These are phyloP conservation scores for Quercus rubra DNA, from an alignment of 306 rosid species.

Conservation along the genomic window DNA sequence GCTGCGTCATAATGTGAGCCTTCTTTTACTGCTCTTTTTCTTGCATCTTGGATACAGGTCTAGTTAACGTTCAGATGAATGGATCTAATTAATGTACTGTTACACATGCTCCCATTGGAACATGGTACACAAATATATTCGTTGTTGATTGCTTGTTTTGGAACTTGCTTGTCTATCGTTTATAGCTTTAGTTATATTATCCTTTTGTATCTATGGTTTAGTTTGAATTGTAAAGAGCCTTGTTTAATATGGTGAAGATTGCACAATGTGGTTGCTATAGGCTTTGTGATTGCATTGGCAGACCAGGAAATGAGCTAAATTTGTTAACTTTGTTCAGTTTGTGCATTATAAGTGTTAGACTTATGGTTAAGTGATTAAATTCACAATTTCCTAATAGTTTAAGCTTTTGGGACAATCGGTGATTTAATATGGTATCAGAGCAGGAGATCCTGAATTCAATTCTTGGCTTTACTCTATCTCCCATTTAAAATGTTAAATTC, in stretches of 20 bases:
- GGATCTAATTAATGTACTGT: background rate
- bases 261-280: background rate
- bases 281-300: background rate
- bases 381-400: too few species aligned
- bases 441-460: too few species aligned
- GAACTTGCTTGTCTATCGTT: background rate
- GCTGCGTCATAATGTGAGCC: constrained; percentile 80
- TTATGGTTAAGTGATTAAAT: too few species aligned
- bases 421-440: too few species aligned
- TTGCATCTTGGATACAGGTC: background rate
- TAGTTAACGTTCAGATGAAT: background rate
- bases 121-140: constrained; percentile 4
- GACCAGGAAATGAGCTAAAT: background rate
- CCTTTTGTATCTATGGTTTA: constrained; percentile 6
- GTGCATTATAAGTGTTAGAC: too few species aligned
- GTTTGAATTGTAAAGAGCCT: constrained; percentile 8
- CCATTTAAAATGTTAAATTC: too few species aligned
- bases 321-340: background rate
- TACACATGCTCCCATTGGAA: background rate
- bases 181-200: constrained; percentile 5
- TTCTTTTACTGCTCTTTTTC: background rate
- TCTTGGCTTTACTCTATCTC: too few species aligned
- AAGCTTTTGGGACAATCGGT: too few species aligned
- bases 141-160: constrained; percentile 4
- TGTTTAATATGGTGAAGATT: constrained; percentile 7